Evolutionary conservation across 1,139 yeast species (phyloP).

Genomic region (Sugiyamaella xylanicola): DNA sequence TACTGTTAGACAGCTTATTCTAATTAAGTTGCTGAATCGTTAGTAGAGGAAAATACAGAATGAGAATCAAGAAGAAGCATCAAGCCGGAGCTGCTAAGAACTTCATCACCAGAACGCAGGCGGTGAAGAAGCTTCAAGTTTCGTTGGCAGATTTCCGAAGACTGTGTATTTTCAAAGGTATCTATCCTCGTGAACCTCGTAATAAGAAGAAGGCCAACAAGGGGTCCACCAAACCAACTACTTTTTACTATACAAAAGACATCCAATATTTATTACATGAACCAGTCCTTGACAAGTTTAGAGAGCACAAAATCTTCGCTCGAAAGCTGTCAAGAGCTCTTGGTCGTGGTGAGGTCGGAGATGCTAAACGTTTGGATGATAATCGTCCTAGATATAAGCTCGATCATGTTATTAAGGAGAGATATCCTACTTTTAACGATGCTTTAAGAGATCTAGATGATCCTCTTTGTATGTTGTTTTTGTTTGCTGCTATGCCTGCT

Average conservation of each 20-base stretch:
- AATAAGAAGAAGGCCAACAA: slow-evolving; percentile 96
- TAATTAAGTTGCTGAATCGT: no score
- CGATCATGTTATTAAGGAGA: slow-evolving; percentile 88
- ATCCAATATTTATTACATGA: slow-evolving; percentile 94
- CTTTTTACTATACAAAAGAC: slow-evolving; percentile 92
- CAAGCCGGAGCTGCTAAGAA: slow-evolving; percentile 89
- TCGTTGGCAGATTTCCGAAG: slow-evolving; percentile 98
- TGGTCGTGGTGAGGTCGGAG: slow-evolving; percentile 87
- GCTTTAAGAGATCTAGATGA: slow-evolving; percentile 94
- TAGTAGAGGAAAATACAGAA: background rate
- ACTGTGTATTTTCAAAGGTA: slow-evolving; percentile 93
- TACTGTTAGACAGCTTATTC: no score
- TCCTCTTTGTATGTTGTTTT: slow-evolving; percentile 90
- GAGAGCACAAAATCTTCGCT: slow-evolving; percentile 94
- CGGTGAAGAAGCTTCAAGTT: slow-evolving; percentile 87
- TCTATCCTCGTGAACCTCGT: slow-evolving; percentile 89
- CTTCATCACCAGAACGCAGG: slow-evolving; percentile 93
- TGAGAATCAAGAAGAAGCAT: slow-evolving; percentile 65
- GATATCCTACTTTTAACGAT: slow-evolving; percentile 92
- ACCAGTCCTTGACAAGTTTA: slow-evolving; percentile 86
- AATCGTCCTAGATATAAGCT: slow-evolving; percentile 82
- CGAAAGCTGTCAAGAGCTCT: slow-evolving; percentile 86
- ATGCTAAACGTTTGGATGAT: slow-evolving; percentile 82
- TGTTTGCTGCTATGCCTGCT: slow-evolving; percentile 94
- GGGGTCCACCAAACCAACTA: slow-evolving; percentile 94